These are phyloP conservation scores for Rhizophagus prolifer DNA, from an alignment of 192 early-diverging fungal genomes.

Conservation along the genomic window DNA sequence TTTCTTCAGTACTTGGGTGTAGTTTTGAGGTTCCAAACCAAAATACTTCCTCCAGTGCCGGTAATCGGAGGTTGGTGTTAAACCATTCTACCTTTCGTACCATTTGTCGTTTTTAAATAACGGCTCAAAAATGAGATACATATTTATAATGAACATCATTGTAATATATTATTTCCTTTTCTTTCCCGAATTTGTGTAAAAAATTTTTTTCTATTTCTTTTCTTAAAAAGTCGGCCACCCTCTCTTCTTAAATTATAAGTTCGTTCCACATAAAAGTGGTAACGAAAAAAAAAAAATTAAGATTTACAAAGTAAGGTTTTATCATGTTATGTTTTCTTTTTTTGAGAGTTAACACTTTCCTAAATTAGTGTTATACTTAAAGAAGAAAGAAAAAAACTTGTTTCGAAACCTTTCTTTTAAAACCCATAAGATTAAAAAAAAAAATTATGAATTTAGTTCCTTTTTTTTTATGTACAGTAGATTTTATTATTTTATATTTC, in stretches of 20 bases:
- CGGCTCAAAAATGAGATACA: neutral
- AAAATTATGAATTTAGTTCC: no score
- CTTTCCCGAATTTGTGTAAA: neutral
- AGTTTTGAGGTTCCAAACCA: neutral
- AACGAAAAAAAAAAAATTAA: no score
- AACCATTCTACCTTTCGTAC: neutral
- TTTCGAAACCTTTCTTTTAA: no score
- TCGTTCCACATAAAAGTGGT: neutral
- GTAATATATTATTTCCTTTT: neutral
- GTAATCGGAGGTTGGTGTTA: neutral
- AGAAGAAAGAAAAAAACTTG: no score
- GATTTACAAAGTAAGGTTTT: no score
- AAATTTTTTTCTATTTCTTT: neutral
- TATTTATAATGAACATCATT: constrained; percentile 13
- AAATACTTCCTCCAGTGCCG: neutral
- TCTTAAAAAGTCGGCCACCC: neutral
- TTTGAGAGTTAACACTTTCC: no score
- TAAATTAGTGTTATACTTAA: no score
- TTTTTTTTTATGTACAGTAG: no score
- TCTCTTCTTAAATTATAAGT: neutral
- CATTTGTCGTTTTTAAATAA: neutral
- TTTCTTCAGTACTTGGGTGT: neutral
- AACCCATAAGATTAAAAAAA: no score
- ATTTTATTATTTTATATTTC: no score
- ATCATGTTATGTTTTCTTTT: no score